Base-by-base conservation (phyloP, 164 flowering plant genomes). In the Magnolia sinica region DNA sequence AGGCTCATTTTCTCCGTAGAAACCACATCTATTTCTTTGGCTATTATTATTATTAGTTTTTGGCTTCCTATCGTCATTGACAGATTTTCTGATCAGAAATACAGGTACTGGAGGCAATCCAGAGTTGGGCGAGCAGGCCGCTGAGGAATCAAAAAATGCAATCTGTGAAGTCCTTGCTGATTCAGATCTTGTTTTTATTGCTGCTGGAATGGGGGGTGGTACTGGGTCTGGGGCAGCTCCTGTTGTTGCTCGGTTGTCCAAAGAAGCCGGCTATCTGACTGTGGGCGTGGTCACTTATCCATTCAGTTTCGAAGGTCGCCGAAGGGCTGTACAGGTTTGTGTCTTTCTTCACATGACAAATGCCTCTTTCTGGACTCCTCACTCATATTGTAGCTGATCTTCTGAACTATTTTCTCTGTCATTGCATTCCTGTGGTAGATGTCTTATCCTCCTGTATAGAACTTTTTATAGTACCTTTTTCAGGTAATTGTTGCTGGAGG, bases 171-270 rank as follows among this genome's bases (percentile, higher is more conserved):
- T 75, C 24, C 83, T 81, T 75, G 76, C 81, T 14, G 70, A 78
- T 9, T 78, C 83, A 3, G 81, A 81, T 63, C 81, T 75, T 66
- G 83, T 81, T 45, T 81, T 81, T 72, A 75, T 81, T 68, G 81
- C 83, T 19, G 81, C 81, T 71, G 81, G 81, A 65, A 82, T 82
- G 81, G 84, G 84, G 13, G 81, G 81, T 22, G 79, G 84, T 49
- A 82, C 84, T 45, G 84, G 84, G 23, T 79, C 84, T 69, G 84
- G 84, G 50, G 84, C 81, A 16, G 84, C 81, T 66, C 81, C 81
- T 0, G 84, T 82, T 73, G 81, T 81, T 18, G 81, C 81, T 64
- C 68, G 75, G 20, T 76, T 82, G 64, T 73, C 84, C 31, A 82
- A 82, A 63, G 76, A 76, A 45, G 77, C 79, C 73, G 81, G 81